Base-by-base conservation (phyloP, 1,284 basidiomycete species). In the Pseudozyma pruni region DNA sequence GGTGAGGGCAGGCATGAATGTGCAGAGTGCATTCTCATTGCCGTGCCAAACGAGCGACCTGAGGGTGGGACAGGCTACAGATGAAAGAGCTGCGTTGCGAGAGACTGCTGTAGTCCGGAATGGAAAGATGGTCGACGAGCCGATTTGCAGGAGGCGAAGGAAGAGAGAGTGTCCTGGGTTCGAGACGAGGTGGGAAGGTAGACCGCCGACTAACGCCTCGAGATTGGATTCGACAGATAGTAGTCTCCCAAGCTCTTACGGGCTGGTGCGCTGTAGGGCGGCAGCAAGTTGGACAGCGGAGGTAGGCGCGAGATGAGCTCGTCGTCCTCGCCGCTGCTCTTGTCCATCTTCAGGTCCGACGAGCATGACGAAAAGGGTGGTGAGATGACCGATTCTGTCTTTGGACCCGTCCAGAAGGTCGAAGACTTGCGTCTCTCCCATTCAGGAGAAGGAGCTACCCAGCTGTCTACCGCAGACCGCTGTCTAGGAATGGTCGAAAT, bases 141-240 rank as follows among this genome's bases (percentile, higher is more conserved):
- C n/a, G n/a, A n/a, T n/a, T n/a, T n/a, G n/a, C n/a, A n/a, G 19
- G 14, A n/a, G 35, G 16, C 35, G 14, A 37, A 19, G 35, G 14
- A 16, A 37, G 35, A 16, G 27, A 29, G 11, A 29, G 11, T 29
- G 27, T 29, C 27, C 27, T 29, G 6, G 11, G 27, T 29, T 29
- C 27, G 27, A 7, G 46, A 33, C 23, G 31, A 8, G 23, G 19
- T 17, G n/a, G 14, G 17, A 39, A 17, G 5, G 39, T 33, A 29
- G 53, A 34, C 19, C 32, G 46, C 10, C 17, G 34, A 29, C 29
- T 11, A 49, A 16, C 54, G 40, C 32, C 33, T 48, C 31, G 54
- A 40, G 32, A 69, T 69, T n/a, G 66, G 66, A 25, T 69, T 35
- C 3, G 50, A 29, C 20, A 69, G 42, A 23, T 54, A 69, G 35